Evolutionary conservation across 495 filamentous ascomycete species (phyloP).

Genomic region (Penicillium cosmopolitanum): DNA sequence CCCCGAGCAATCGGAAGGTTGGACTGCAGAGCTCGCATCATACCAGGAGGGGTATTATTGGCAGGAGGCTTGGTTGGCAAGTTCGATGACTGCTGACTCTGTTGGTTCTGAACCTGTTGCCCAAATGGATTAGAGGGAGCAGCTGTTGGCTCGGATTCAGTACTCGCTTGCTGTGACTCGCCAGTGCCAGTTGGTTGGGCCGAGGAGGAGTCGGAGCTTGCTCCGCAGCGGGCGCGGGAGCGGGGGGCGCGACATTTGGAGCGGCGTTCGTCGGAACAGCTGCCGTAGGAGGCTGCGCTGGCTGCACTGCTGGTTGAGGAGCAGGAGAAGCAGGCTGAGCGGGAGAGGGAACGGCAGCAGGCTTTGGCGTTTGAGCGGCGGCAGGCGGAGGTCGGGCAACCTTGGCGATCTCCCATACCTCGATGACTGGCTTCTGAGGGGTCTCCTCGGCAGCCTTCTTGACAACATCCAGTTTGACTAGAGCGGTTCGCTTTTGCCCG

Average conservation of each 20-base stretch:
- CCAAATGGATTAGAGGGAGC: slow-evolving; percentile 38
- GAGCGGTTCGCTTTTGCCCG: slow-evolving; percentile 62
- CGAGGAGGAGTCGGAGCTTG: slow-evolving; percentile 23
- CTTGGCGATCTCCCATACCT: slow-evolving; percentile 84
- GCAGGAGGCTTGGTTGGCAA: slow-evolving; percentile 43
- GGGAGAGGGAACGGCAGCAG: slow-evolving; percentile 32
- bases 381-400: slow-evolving; percentile 60
- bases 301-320: slow-evolving; percentile 16
- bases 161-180: slow-evolving; percentile 12
- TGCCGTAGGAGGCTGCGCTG: slow-evolving; percentile 14
- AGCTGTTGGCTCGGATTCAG: slow-evolving; percentile 17
- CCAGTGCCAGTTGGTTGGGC: slow-evolving; percentile 18
- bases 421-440: slow-evolving; percentile 74
- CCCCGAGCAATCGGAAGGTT: slow-evolving; percentile 54
- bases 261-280: slow-evolving; percentile 11
- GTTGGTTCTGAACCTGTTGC: slow-evolving; percentile 30
- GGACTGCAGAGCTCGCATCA: slow-evolving; percentile 49
- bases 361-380: slow-evolving; percentile 41
- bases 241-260: slow-evolving; percentile 16
- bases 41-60: slow-evolving; percentile 41
- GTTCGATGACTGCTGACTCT: slow-evolving; percentile 35
- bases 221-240: slow-evolving; percentile 20
- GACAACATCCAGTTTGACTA: slow-evolving; percentile 76
- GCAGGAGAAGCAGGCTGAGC: slow-evolving; percentile 37
- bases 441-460: slow-evolving; percentile 81